Base-by-base conservation (phyloP, 23 red algal species). In the Agarophyton chilense region DNA sequence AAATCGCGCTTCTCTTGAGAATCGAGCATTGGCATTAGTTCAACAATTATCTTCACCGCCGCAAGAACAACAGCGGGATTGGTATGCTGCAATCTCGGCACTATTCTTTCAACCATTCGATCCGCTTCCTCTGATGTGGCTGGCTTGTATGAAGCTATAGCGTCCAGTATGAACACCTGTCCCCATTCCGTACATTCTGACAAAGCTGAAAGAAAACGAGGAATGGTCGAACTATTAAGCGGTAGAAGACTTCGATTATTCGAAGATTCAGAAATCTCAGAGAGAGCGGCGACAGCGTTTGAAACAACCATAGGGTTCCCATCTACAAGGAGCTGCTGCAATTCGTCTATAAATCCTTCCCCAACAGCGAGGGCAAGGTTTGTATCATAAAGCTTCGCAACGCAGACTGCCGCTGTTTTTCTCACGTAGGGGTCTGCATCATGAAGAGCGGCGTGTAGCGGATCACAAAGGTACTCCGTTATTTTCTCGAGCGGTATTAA, bases 101-200 rank as follows among this genome's bases (percentile, higher is more conserved):
- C 49, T 21, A 98, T 78, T 33, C 93, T 88, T 64, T 98, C 96
- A 13, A 98, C 84, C 62, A 98, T 98, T 28, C 62, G 76, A 49
- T 93, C 82, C 9, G 78, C 95, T 74, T 94, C 95, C 40, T 93
- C 83, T 19, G 78, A 58, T 21, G 63, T 85, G 7, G 85, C 22
- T 1, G 96, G 96, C 7, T 56, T 91, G 62, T 98, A 98, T 16
- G 61, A 72, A 46, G 93, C 75, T 36, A 98, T 76, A 8, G 96
- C 92, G 72, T 98, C 96, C 22, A 98, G 79, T 68, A 98, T 68
- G 50, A 83, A 82, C 38, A 98, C 60, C 43, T 98, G 96, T 10
- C 96, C 96, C 96, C 96, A 98, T 77, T 98, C 96, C n/a, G 81
- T 95, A 61, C 93, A 95, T 60, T 98, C 96, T 26, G 79, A 72